Conservation (phyloP, 768 basidiomycete species). For the Podaxis sp. region DNA sequence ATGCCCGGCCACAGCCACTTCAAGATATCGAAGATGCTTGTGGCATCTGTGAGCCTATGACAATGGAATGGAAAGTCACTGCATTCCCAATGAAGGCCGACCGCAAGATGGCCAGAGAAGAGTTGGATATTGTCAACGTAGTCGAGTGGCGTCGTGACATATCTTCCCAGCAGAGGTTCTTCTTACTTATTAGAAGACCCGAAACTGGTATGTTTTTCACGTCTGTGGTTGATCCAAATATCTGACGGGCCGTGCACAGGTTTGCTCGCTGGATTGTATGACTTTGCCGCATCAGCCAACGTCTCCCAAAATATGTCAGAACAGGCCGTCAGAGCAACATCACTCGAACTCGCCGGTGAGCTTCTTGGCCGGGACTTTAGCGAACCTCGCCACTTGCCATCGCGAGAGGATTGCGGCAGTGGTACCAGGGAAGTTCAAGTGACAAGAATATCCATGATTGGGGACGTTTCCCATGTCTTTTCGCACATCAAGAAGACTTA, state of each 20-base stretch:
- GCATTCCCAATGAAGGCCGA: slow-evolving; percentile 85
- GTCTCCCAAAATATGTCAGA: slow-evolving; percentile 40
- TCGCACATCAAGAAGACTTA: slow-evolving; percentile 91
- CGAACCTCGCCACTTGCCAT: background rate
- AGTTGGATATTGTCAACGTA: slow-evolving; percentile 82
- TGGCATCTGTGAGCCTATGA: slow-evolving; percentile 58
- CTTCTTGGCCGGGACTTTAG: slow-evolving; percentile 26
- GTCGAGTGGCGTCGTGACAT: slow-evolving; percentile 62
- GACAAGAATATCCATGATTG: slow-evolving; percentile 43
- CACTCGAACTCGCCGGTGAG: slow-evolving; percentile 38
- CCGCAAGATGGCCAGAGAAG: slow-evolving; percentile 80
- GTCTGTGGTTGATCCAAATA: too few relatives aligned
- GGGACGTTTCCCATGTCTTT: slow-evolving; percentile 77
- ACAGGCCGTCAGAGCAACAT: slow-evolving; percentile 31
- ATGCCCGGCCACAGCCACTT: background rate
- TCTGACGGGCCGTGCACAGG: slow-evolving; percentile 39
- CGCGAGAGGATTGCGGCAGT: slow-evolving; percentile 11
- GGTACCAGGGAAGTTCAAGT: slow-evolving; percentile 26
- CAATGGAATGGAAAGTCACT: slow-evolving; percentile 41
- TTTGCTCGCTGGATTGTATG: slow-evolving; percentile 83
- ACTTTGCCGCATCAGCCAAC: slow-evolving; percentile 71
- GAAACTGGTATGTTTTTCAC: slow-evolving; percentile 57
- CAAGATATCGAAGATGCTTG: slow-evolving; percentile 79
- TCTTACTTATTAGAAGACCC: slow-evolving; percentile 78
- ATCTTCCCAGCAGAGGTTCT: slow-evolving; percentile 43